Base-by-base conservation (phyloP, 371 early-diverging fungal genomes). In the Umbelopsis sp. region DNA sequence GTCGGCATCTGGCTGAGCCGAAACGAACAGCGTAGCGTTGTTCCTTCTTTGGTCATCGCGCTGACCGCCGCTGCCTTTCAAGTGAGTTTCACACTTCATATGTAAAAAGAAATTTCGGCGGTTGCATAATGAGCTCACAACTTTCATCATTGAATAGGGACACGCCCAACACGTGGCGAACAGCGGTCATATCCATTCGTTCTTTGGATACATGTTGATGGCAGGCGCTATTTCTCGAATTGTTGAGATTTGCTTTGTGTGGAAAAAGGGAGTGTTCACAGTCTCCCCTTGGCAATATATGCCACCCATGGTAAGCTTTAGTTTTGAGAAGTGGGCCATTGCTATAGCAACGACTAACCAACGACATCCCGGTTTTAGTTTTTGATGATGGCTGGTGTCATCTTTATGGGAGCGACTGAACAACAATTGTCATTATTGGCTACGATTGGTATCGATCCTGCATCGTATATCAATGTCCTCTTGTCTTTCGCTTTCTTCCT, bases 321-420 rank as follows among this genome's bases (percentile, higher is more conserved):
- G 16, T 24, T 38, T 4, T 12, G 25, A 63, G 2, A 0, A 1
- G 25, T 5, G 12, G 22, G 44, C 5, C n/a, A 16, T 14, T 41
- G 9, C 14, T 44, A 7, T 20, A 37, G 9, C 12, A 24, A 25
- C 20, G 38, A 4, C 14, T 16, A 20, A 24, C 14, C 41, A 14
- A 64, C 11, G 2, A 18, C 44, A 14, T 11, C 11, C 14, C 4
- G 16, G 18, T 48, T 18, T 6, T 10, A 45, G 44, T 64, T 64
- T 16, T 66, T 90, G 66, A 81, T 86, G 11, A 74, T 89, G 63
- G 78, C 89, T 41, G 90, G 90, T 48, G 65, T 87, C 14, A 69
- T 84, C 25, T 90, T 90, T 66, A 90, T 90, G 90, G 81, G 87
- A 14, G 80, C 88, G 29, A 88, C 87, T 53, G 86, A 83, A 72